phyloP scores from a whole-genome alignment of 495 filamentous ascomycete genomes.

The Aspergillus nanangensis region DNA sequence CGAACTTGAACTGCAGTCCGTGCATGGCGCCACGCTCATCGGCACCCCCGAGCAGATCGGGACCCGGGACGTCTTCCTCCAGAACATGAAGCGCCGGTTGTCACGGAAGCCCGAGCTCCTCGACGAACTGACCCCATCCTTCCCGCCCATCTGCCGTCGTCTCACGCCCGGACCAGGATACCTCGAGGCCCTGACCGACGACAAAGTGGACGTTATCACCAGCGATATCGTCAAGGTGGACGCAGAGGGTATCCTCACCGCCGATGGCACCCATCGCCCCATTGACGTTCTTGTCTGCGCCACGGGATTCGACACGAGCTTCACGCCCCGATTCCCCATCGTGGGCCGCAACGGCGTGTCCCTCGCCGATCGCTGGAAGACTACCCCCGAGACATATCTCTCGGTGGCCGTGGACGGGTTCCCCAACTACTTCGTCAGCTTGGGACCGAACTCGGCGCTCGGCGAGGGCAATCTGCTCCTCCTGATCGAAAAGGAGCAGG shows the following conservation, averaged over 20 bases:
- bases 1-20: conserved; percentile 44
- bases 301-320: conserved; percentile 52
- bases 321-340: conserved; percentile 45
- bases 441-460: conserved; percentile 43
- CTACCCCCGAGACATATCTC: conserved; percentile 53
- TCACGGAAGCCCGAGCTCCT: conserved; percentile 29
- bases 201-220: conserved; percentile 42
- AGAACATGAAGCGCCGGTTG: conserved; percentile 40
- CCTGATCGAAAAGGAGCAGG: conserved; percentile 42
- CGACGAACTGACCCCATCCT: conserved; percentile 32
- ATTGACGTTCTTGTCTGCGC: conserved; percentile 47
- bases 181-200: conserved; percentile 42
- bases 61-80: conserved; percentile 26
- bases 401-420: conserved; percentile 57
- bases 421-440: conserved; percentile 60
- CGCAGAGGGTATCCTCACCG: conserved; percentile 41
- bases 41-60: conserved; percentile 34
- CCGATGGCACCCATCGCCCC: conserved; percentile 38
- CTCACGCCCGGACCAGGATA: conserved; percentile 48
- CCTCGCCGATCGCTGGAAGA: conserved; percentile 46
- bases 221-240: conserved; percentile 39
- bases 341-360: conserved; percentile 42
- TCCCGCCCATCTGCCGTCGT: conserved; percentile 47
- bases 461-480: conserved; percentile 43
- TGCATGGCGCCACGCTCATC: conserved; percentile 34